Evolutionary conservation across 202 grass and related monocot genomes (phyloP), one percentile per base, ranked within the genome.

Genomic region (Tripidium arundinaceum): DNA sequence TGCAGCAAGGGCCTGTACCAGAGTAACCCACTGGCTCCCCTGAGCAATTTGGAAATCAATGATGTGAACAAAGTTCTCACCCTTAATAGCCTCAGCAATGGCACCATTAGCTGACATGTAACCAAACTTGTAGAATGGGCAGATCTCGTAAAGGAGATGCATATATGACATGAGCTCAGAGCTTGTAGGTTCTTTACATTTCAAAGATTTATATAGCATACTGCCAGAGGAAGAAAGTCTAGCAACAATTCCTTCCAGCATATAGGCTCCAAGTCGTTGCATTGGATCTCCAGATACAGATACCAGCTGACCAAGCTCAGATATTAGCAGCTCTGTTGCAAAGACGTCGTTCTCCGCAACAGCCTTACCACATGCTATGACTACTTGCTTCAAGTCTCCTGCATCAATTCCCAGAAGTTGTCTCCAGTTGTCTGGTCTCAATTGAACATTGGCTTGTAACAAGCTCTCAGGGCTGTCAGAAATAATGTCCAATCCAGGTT

Each of bases 11-110:
- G 91, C 94, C 67, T 97, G 91, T 62, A 97, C 90, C 60, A 97
- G 60, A 50, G 91, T 92, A 68, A 92, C 36, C 94, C 94, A 97
- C 62, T 97, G 94, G 60, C 82, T 92, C 39, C 94, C 94, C 72
- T 94, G 94, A 33, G 94, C 91, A 41, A 97, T 92, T 89, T 97
- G 94, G 79, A 97, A 97, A 87, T 97, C 94, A 70, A 97, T 94
- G n/a, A 97, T 92, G 70, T 97, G 94, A 84, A 97, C 81, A 67
- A 83, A 87, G 76, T 90, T 87, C 59, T 91, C 91, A 4, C 85
- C 91, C 73, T 97, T 97, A 62, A 97, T 83, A 49, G 91, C 91
- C 78, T 97, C 94, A 16, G 91, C 91, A 11, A 97, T 94, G 2
- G 94, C 94, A 58, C 94, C 94, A 75, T 97, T 94, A 25, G 94